phyloP scores from a whole-genome alignment of 2,329 filamentous ascomycete genomes.

The Fusarium beomiforme region DNA sequence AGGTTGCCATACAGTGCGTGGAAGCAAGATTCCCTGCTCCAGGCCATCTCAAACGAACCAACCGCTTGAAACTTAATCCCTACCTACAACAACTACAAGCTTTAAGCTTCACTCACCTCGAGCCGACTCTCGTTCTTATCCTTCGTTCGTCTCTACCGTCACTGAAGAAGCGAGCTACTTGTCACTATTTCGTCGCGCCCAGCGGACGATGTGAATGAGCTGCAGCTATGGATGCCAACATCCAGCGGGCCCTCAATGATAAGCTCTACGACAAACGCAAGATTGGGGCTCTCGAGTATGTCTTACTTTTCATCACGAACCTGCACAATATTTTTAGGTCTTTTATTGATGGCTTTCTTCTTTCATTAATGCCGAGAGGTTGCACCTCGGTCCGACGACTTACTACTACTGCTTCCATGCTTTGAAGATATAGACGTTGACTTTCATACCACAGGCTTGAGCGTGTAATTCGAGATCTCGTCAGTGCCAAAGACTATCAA shows the following conservation, averaged over 20 bases:
- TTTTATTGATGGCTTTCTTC: not conserved
- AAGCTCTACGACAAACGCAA: conserved; percentile 99
- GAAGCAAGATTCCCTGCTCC: conserved; percentile 15
- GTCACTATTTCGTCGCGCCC: conserved; percentile 16
- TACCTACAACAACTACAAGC: conserved; percentile 19
- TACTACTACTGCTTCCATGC: not conserved
- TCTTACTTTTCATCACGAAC: conserved; percentile 34
- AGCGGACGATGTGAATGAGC: conserved; percentile 38
- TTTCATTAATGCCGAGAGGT: not conserved
- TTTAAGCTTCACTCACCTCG: not conserved
- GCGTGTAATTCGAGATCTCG: conserved; percentile 86
- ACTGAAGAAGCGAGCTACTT: not conserved
- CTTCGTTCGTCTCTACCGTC: not conserved
- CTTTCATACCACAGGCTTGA: conserved; percentile 72
- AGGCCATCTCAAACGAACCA: conserved; percentile 39
- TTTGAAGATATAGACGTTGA: conserved; percentile 7
- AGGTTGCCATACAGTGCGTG: conserved; percentile 30
- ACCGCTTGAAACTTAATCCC: conserved; percentile 27
- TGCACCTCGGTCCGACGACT: not conserved
- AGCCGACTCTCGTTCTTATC: not conserved
- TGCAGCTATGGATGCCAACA: conserved; percentile 80
- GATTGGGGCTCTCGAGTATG: conserved; percentile 93
- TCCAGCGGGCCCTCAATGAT: conserved; percentile 93
- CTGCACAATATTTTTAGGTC: not conserved
- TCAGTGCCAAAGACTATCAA: conserved; percentile 79